Base-by-base conservation (phyloP, 768 basidiomycete species). In the Cubamyces sp. region DNA sequence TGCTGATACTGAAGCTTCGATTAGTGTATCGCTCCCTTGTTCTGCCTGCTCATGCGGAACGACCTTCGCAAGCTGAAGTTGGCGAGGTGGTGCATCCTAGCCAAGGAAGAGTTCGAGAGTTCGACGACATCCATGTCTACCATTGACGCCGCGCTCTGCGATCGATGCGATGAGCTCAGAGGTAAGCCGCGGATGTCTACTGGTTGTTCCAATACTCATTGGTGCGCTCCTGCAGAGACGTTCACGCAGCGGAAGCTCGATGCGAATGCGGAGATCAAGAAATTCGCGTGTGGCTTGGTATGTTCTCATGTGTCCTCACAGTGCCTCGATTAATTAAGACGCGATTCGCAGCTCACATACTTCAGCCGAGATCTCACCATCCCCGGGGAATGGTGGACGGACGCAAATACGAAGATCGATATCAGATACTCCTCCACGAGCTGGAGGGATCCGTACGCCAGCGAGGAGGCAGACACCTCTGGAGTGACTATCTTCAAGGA, bases 41-140 rank as follows among this genome's bases (percentile, higher is more conserved):
- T 58, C 19, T 58, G 16, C 30, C 15, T 58, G 15, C 48, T 58
- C 25, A 16, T 58, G 7, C 48, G 25, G 48, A 51, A 58, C 18
- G 39, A 58, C 40, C 25, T 25, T 26, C 12, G 45, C 19, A 52
- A 48, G 30, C 21, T 60, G 3, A 18, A 37, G 21, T 28, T 51
- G 4, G 58, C 58, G 5, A 16, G 18, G 50, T 41, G 23, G 5
- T 51, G 45, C 9, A 21, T 52, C n/a, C 43, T 53, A 1, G 42
- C 41, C 14, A 11, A 42, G 3, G 14, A 21, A 8, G 58, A 60
- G 19, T 37, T 60, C 19, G 15, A 19, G 12, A 45, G 21, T 7
- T 43, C 58, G 11, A 34, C 21, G 12, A 41, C 12, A n/a, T 30
- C 40, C 11, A 53, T 58, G 40, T 8, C 9, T 1, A 39, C 19